These are phyloP conservation scores for Fragaria nilgerrensis DNA, from an alignment of 306 rosid species.

Conservation along the genomic window DNA sequence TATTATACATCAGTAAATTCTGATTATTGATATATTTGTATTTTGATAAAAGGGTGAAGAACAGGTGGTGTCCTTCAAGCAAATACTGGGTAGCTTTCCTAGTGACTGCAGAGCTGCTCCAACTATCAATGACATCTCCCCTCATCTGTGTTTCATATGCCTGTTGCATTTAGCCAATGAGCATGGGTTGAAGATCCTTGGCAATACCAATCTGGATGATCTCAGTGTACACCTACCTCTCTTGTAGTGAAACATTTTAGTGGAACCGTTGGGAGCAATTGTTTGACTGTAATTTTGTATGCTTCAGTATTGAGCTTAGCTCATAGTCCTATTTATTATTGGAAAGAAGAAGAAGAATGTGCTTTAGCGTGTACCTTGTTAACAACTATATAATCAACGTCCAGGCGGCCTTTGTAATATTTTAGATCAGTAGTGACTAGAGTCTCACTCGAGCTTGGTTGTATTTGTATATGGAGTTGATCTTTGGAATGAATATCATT, in stretches of 20 bases:
- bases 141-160: constrained; percentile 96
- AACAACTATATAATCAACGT: background rate
- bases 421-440: background rate
- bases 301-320: background rate
- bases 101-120: constrained; percentile 69
- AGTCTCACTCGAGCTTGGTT: background rate
- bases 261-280: constrained; percentile 29
- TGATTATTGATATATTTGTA: constrained; percentile 14
- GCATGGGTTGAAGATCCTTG: constrained; percentile 73
- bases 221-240: constrained; percentile 48
- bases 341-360: background rate
- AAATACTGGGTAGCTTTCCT: constrained; percentile 67
- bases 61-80: constrained; percentile 57
- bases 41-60: constrained; percentile 46
- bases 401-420: background rate
- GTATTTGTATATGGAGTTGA: background rate
- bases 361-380: background rate
- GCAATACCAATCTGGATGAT: constrained; percentile 64
- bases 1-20: constrained; percentile 6
- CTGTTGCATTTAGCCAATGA: constrained; percentile 88
- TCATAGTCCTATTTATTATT: background rate
- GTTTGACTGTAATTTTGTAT: constrained; percentile 1
- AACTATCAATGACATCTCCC: constrained; percentile 67
- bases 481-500: background rate
- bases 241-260: constrained; percentile 26